Base-by-base conservation (phyloP, 805 yeast species). In the Myxozyma geophila region DNA sequence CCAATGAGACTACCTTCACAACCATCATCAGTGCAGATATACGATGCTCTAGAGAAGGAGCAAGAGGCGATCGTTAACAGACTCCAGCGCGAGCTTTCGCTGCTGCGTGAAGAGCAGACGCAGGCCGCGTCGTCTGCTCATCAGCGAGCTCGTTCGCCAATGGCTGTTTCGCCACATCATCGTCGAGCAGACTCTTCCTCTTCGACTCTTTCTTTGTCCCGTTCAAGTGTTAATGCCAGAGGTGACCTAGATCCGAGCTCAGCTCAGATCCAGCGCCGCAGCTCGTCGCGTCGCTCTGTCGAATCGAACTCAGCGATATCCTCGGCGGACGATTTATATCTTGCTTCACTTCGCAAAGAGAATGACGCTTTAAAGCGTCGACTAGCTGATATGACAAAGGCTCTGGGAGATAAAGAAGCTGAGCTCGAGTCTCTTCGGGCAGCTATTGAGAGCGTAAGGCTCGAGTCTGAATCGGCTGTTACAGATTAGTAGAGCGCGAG, bases 61-160 rank as follows among this genome's bases (percentile, higher is more conserved):
- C 92, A 88, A 73, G 92, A 88, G 71, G 90, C 89, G 1, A 85
- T 87, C 28, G 92, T 87, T 19, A 76, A 87, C 71, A 83, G 81
- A 72, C 76, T 87, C 48, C 87, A 86, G 84, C 81, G 82, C 59
- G 90, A 87, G 71, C 86, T 88, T 41, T 78, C 78, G 33, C 62
- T 68, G 7, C 74, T 87, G 64, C 83, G 81, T 67, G 84, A 83
- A 17, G 90, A 86, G 50, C 69, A 73, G 49, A 68, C 84, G 37
- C 62, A 74, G 44, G 62, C 70, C 33, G 60, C 74, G 44, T 67
- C 74, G 15, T 46, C 47, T 41, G 51, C 54, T 15, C 46, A 35
- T 28, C 60, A 57, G 53, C 59, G 63, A 7, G 65, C 63, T 12
- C 43, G 55, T n/a, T 58, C 63, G 1, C 63, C 66, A 13, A 49